Evolutionary conservation across 2,329 filamentous ascomycete genomes (phyloP).

Genomic region (Zelopaecilomyces penicillatus): DNA sequence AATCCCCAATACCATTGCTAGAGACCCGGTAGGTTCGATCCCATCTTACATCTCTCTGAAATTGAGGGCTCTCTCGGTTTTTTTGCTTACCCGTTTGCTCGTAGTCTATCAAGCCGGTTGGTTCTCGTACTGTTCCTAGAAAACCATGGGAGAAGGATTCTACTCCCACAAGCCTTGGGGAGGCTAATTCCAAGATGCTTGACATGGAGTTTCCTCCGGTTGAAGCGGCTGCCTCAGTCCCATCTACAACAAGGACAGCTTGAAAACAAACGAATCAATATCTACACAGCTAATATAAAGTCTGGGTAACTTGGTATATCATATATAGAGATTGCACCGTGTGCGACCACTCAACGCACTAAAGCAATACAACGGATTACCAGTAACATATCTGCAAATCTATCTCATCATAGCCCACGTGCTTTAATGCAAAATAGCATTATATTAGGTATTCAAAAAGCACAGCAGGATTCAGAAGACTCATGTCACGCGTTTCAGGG

Average conservation of each 20-base stretch:
- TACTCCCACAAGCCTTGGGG: constrained; percentile 10
- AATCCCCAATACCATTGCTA: constrained; percentile 71
- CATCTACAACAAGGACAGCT: not conserved
- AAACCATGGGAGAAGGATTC: constrained; percentile 72
- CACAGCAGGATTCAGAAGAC: too few species aligned
- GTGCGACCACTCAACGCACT: too few species aligned
- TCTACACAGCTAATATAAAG: too few species aligned
- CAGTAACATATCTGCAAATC: too few species aligned
- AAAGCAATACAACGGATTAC: too few species aligned
- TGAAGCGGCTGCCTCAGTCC: not conserved
- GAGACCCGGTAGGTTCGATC: constrained; percentile 51
- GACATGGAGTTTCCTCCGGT: constrained; percentile 28
- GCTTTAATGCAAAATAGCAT: too few species aligned
- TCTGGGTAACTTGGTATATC: too few species aligned
- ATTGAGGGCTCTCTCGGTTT: too few species aligned
- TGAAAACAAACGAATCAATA: not conserved
- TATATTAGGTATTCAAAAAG: too few species aligned
- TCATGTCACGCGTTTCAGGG: too few species aligned
- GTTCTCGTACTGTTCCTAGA: constrained; percentile 37
- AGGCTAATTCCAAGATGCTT: constrained; percentile 18
- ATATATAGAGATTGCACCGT: too few species aligned
- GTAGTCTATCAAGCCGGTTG: constrained; percentile 40
- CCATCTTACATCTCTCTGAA: not conserved
- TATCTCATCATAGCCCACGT: too few species aligned
- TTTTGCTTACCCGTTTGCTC: not conserved